Percentiles rank a stretch among this genome's conserved stretches.
phyloP scores from a whole-genome alignment of 148 eudicot species.

The Rhododendron ovatum region DNA sequence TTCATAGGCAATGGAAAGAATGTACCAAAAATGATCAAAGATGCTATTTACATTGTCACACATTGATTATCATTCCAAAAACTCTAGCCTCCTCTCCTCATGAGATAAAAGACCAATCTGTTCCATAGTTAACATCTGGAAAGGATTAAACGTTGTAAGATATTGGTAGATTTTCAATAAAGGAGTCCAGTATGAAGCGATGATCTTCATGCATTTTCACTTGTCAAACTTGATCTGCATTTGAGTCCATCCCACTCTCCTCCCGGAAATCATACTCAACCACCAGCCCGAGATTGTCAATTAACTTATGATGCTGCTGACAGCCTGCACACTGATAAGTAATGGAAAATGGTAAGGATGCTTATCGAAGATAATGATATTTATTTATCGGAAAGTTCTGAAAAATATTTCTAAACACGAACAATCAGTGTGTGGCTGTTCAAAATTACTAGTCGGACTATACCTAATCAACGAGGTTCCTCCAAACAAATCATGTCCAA shows the following conservation, averaged over 20 bases:
- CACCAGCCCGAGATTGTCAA: slow-evolving; percentile 88
- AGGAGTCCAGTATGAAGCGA: neutral
- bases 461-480: neutral
- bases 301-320: slow-evolving; percentile 73
- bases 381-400: neutral
- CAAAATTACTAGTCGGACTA: neutral
- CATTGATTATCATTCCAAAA: neutral
- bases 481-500: neutral
- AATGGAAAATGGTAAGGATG: slow-evolving; percentile 5
- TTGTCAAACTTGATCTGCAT: slow-evolving; percentile 24
- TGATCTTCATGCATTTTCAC: slow-evolving; percentile 1
- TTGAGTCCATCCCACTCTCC: slow-evolving; percentile 29
- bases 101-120: neutral
- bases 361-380: neutral
- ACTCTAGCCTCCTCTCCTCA: neutral
- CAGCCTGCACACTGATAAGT: slow-evolving; percentile 83
- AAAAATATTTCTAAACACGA: neutral
- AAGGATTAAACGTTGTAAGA: neutral
- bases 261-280: slow-evolving; percentile 79
- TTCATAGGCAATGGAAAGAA: neutral
- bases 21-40: neutral
- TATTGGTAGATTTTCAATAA: slow-evolving; percentile 5
- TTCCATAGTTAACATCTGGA: neutral
- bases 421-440: neutral
- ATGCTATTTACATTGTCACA: neutral